Base-by-base conservation (phyloP, 1,284 basidiomycete species). In the Moesziomyces antarcticus region DNA sequence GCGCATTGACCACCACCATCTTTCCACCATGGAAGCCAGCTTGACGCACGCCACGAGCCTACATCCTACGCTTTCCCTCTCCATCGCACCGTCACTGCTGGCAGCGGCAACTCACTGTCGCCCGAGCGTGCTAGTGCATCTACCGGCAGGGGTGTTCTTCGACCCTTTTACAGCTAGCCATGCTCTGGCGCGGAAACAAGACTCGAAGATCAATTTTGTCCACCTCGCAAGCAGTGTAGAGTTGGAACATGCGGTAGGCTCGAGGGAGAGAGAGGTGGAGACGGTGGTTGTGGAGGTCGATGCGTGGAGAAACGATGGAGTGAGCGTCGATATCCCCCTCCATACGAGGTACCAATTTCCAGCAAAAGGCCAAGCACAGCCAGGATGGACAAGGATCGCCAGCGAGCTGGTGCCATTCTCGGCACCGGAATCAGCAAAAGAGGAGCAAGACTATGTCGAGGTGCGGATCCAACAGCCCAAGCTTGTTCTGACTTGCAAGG, bases 61-160 rank as follows among this genome's bases (percentile, higher is more conserved):
- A 3, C 44, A 13, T 25, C n/a, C 45, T 41, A 22, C 30, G 30
- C 30, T 30, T 1, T 11, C 8, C 30, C 6, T 30, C 6, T 30
- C 30, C 30, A 30, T 30, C 8, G 9, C 30, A 30, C 30, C 30
- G 1, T 70, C 60, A 25, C 24, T 25, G 24, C 24, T 25, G 24
- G 3, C 24, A 25, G 7, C 14, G 16, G 5, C 56, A 37, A 1
- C 35, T 37, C 35, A 18, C 35, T 37, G 35, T 14, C 35, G 35
- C 16, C 35, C 70, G 1, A 43, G 27, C 27, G 22, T 69, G 0
- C 58, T 73, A 0, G 24, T 73, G 2, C 65, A 73, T 20, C 58
- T 73, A 1, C 71, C 65, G 3, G 20, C 46, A 1, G 57, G 57
- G 0, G 30, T 73, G 4, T 73, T 73, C 30, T 73, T 65, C 58